Base-by-base conservation (phyloP, 495 filamentous ascomycete genomes). In the Parathielavia hyrcaniae region DNA sequence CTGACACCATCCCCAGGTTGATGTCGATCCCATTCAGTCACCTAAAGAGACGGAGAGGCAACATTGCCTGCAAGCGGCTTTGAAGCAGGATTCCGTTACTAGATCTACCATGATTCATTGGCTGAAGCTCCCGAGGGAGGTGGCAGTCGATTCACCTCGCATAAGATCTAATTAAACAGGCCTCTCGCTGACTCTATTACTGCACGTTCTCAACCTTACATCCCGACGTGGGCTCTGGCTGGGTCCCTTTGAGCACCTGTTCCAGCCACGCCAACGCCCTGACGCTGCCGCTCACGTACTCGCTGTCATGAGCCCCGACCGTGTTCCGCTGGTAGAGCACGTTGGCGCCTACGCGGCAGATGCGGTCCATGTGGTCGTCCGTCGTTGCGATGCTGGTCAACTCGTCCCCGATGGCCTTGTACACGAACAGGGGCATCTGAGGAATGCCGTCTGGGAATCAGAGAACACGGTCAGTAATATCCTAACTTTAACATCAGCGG, bases 351-450 rank as follows among this genome's bases (percentile, higher is more conserved):
- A 61, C 57, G 1, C 36, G 52, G 60, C 77, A 80, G 44, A 73
- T 77, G 39, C 62, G 62, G 1, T 66, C 53, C 2, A 81, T 70
- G 39, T 80, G 53, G 5, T 23, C 67, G 60, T 82, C 78, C 4
- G 72, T 77, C 22, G 77, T 73, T 10, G 43, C 55, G 11, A 78
- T 67, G 0, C 68, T 56, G n/a, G 66, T 73, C 50, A 78, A 67
- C 63, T 81, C 72, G 59, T 82, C 79, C 0, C 67, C 48, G 35
- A 78, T 65, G 13, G 78, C 75, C 57, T 82, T 80, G 67, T 83
- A 82, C 5, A 75, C 35, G 59, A 76, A 81, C 14, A 79, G 17
- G 1, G 74, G 75, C 58, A 75, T 73, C 14, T 62, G 61, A 0
- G 79, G 80, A 2, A 69, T 52, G 0, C 76, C 77, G 50, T 75